Evolutionary conservation across 768 basidiomycete species (phyloP).

Genomic region (Roridomyces roridus): DNA sequence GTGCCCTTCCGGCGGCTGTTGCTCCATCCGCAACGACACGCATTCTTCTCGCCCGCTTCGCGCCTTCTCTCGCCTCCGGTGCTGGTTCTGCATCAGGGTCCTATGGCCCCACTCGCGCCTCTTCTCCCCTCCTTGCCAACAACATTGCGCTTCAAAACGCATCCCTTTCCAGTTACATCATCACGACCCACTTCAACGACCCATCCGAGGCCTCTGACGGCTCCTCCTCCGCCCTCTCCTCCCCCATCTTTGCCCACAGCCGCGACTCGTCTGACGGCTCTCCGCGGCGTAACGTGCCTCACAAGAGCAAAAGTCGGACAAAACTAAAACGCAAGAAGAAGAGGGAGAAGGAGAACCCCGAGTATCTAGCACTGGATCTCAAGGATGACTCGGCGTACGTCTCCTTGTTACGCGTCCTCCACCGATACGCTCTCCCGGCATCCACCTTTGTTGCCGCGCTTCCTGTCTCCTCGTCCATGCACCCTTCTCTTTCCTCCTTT

Average conservation of each 20-base stretch:
- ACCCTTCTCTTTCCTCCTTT: neutral
- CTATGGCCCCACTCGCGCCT: too few relatives aligned
- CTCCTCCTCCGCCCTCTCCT: constrained; percentile 39
- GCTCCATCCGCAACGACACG: constrained; percentile 4
- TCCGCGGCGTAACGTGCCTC: neutral
- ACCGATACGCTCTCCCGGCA: constrained; percentile 42
- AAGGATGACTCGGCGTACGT: constrained; percentile 38
- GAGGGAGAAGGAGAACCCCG: constrained; percentile 38
- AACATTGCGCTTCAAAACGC: constrained; percentile 11
- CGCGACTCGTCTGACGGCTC: constrained; percentile 12
- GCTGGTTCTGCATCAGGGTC: too few relatives aligned
- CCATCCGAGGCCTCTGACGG: constrained; percentile 10
- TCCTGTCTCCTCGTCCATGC: constrained; percentile 3
- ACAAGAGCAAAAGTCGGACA: neutral
- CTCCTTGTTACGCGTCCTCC: constrained; percentile 59
- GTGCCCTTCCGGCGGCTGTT: constrained; percentile 9
- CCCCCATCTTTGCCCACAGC: constrained; percentile 47
- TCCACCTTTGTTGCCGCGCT: constrained; percentile 17
- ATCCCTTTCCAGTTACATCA: neutral
- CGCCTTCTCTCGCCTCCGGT: neutral
- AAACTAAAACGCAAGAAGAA: constrained; percentile 20
- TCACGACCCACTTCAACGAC: neutral
- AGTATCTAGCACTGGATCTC: constrained; percentile 61
- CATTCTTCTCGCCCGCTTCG: constrained; percentile 24
- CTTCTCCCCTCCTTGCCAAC: neutral